Conservation (phyloP, 495 filamentous ascomycete genomes). For the Wilcoxina mikolae region DNA sequence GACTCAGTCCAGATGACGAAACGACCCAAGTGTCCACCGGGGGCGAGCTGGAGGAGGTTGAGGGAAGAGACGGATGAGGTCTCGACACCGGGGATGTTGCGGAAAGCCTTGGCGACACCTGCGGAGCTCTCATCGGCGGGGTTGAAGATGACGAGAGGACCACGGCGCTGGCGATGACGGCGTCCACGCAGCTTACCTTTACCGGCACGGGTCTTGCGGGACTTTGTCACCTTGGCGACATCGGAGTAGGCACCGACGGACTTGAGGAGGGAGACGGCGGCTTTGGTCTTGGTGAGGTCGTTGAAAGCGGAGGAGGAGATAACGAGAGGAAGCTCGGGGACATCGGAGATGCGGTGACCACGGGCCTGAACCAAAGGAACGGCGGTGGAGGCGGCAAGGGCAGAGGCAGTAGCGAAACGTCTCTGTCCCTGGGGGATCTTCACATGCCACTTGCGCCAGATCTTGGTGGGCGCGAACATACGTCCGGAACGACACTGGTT, state of each 20-base stretch:
- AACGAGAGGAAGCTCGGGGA: conserved; percentile 94
- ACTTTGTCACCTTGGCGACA: conserved; percentile 81
- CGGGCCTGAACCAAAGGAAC: conserved; percentile 89
- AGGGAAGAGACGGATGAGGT: conserved; percentile 84
- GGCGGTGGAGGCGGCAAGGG: conserved; percentile 88
- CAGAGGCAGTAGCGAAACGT: conserved; percentile 94
- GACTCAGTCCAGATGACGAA: conserved; percentile 98
- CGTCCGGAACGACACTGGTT: conserved; percentile 99
- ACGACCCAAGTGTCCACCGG: conserved; percentile 93
- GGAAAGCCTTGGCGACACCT: conserved; percentile 79
- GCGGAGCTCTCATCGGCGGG: conserved; percentile 71
- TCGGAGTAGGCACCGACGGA: conserved; percentile 79
- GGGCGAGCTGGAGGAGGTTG: conserved; percentile 97
- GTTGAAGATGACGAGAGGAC: conserved; percentile 92
- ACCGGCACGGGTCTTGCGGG: conserved; percentile 86
- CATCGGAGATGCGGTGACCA: conserved; percentile 80
- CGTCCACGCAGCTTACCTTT: conserved; percentile 95
- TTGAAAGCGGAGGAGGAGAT: conserved; percentile 77
- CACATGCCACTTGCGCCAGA: conserved; percentile 99
- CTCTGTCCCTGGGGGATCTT: conserved; percentile 98
- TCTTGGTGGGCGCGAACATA: conserved; percentile 99
- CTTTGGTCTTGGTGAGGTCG: conserved; percentile 73
- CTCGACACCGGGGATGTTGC: conserved; percentile 98
- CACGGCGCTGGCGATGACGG: conserved; percentile 91
- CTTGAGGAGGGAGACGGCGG: conserved; percentile 71